phyloP scores from a whole-genome alignment of 2,329 filamentous ascomycete genomes.

The Talaromyces sp. region DNA sequence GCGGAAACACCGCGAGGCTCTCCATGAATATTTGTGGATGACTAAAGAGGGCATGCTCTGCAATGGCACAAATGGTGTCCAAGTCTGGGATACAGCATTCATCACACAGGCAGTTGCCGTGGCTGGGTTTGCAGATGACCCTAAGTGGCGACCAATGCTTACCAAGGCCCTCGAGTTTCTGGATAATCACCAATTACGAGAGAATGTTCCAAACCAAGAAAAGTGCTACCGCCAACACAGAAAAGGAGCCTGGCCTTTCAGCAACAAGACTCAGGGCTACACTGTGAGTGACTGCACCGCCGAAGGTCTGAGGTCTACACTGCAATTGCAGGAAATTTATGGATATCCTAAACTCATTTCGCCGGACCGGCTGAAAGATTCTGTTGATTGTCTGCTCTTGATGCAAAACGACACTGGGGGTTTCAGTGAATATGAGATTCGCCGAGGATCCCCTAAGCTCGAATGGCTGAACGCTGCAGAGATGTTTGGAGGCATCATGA shows the following conservation, averaged over 20 bases:
- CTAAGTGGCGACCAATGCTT: conserved; percentile 77
- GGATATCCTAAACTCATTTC: conserved; percentile 70
- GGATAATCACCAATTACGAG: conserved; percentile 83
- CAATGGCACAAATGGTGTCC: conserved; percentile 97
- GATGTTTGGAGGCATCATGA: conserved; percentile 95
- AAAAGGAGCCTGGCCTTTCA: conserved; percentile 95
- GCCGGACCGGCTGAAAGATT: conserved; percentile 74
- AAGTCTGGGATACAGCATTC: conserved; percentile 94
- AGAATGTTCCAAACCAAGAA: conserved; percentile 70
- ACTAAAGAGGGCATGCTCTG: conserved; percentile 87
- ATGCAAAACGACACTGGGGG: conserved; percentile 86
- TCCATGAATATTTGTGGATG: conserved; percentile 86
- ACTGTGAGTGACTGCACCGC: conserved; percentile 92
- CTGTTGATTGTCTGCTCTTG: conserved; percentile 81
- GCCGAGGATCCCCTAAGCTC: conserved; percentile 68
- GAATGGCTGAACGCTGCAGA: conserved; percentile 92
- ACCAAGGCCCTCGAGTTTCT: conserved; percentile 76
- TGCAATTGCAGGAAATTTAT: conserved; percentile 73
- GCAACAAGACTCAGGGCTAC: conserved; percentile 86
- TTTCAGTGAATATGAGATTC: conserved; percentile 83
- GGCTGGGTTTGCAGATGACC: conserved; percentile 69
- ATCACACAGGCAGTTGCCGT: conserved; percentile 75
- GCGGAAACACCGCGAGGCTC: conserved; percentile 68
- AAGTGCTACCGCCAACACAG: conserved; percentile 82
- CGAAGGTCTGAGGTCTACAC: conserved; percentile 79